Conservation (phyloP, 805 yeast genomes). For the Candida wancherniae region DNA sequence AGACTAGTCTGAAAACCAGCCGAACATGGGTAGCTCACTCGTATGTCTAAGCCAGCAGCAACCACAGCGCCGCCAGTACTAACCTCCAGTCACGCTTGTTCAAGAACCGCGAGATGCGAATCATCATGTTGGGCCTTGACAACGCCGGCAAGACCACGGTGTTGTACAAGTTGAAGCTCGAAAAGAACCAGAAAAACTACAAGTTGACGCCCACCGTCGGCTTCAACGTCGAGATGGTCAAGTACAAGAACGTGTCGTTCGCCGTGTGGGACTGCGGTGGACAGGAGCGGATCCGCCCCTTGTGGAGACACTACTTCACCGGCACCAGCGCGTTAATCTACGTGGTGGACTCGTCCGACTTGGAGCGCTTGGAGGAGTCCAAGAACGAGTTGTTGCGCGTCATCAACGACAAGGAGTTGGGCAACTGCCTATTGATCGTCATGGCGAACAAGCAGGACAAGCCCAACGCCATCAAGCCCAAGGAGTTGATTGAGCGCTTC, state of each 20-base stretch:
- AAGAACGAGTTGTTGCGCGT: slow-evolving; percentile 73
- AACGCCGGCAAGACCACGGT: slow-evolving; percentile 93
- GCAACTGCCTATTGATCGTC: slow-evolving; percentile 71
- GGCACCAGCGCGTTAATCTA: slow-evolving; percentile 90
- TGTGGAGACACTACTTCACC: slow-evolving; percentile 94
- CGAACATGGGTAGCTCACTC: too few species aligned
- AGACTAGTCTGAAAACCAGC: too few species aligned
- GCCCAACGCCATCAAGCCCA: slow-evolving; percentile 66
- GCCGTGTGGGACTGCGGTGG: slow-evolving; percentile 97
- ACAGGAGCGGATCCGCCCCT: slow-evolving; percentile 83
- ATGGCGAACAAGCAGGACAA: slow-evolving; percentile 89
- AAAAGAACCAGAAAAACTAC: slow-evolving; percentile 55
- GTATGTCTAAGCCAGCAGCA: too few species aligned
- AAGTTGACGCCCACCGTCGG: slow-evolving; percentile 88
- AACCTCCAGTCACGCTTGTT: slow-evolving; percentile 34
- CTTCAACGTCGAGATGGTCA: slow-evolving; percentile 84
- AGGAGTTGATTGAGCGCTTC: slow-evolving; percentile 70
- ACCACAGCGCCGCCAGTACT: too few species aligned
- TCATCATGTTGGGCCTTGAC: slow-evolving; percentile 88
- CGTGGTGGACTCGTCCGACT: slow-evolving; percentile 82
- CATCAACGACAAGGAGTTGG: slow-evolving; percentile 77
- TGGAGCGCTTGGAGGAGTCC: slow-evolving; percentile 67
- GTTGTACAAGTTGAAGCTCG: slow-evolving; percentile 74
- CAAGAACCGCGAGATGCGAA: slow-evolving; percentile 92
- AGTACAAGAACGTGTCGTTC: slow-evolving; percentile 74